A percentile compares a stretch with the other conserved stretches of the same genome.
Evolutionary conservation across 768 basidiomycete genomes (phyloP).

Genomic region (Cubamyces sp.): DNA sequence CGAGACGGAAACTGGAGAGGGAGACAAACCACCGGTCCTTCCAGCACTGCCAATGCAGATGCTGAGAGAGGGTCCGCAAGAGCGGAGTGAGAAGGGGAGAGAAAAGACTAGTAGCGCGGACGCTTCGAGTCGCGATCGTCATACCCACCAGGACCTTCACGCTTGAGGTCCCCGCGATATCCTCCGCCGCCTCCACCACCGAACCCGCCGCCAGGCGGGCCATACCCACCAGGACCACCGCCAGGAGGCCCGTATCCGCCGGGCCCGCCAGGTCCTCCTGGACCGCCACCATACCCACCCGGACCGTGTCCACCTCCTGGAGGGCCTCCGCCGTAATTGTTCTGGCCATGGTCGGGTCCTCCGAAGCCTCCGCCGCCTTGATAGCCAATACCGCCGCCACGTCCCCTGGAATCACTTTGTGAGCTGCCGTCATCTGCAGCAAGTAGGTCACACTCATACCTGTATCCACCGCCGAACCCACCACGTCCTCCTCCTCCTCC

Average conservation of each 20-base stretch:
- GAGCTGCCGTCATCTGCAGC: not conserved
- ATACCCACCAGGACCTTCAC: conserved; percentile 74
- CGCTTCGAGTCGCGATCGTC: conserved; percentile 85
- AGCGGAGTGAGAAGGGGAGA: not conserved
- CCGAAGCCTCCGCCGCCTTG: conserved; percentile 61
- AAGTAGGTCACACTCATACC: conserved; percentile 4
- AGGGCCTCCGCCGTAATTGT: conserved; percentile 47
- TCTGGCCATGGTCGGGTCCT: conserved; percentile 41
- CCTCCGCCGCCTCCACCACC: conserved; percentile 53
- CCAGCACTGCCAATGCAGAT: conserved; percentile 8
- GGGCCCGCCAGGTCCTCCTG: conserved; percentile 39
- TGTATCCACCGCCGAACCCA: conserved; percentile 35
- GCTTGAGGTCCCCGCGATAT: conserved; percentile 75
- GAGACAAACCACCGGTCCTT: conserved; percentile 20
- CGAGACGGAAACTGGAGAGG: not conserved
- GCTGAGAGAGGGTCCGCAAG: not conserved
- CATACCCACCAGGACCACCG: conserved; percentile 50
- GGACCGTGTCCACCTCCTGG: conserved; percentile 35
- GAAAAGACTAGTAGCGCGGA: conserved; percentile 62
- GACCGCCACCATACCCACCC: conserved; percentile 37
- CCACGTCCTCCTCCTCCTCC: conserved; percentile 41
- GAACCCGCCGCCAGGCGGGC: conserved; percentile 50
- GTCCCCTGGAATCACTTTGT: conserved; percentile 45
- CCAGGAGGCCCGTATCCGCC: conserved; percentile 45
- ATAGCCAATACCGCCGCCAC: conserved; percentile 75